Base-by-base conservation (phyloP, 345 rosid genomes). In the Salix brachista region DNA sequence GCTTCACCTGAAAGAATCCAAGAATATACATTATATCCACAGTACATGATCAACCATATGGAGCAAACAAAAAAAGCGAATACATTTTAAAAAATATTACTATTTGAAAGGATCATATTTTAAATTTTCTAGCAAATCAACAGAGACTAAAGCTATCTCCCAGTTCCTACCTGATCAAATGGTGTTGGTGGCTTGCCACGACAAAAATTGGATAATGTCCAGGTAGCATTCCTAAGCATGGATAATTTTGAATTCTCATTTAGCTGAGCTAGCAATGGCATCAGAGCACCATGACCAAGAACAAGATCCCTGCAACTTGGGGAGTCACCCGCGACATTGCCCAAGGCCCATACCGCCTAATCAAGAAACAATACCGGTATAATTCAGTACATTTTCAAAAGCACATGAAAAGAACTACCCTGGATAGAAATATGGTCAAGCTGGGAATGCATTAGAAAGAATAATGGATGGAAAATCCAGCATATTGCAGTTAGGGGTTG, bases 301-400 rank as follows among this genome's bases (percentile, higher is more conserved):
- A 89, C 91, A 75, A 91, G 92, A 72, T 91, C 90, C 82, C 92
- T 86, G 83, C 91, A 89, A 82, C 72, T 85, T 62, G 90, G 91
- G 16, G 93, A 91, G 80, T 91, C 93, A 66, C 93, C 93, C 66
- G 93, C 96, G 81, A 91, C 91, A 85, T 88, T 89, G 66, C 96
- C 96, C 80, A 91, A 85, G 70, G 96, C 93, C 96, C 93, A 89
- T 69, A 91, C 93, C 3, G 93, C 96, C 93, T 88, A 30, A 54
- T 62, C 46, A 85, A 75, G 65, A 75, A 71, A 65, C 67, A 74
- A 70, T 36, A 69, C 64, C 50, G 17, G 67, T 23, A 44, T 14
- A 64, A 4, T 58, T 13, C 25, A 56, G 23, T 52, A 75, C 23
- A 12, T 66, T 67, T 73, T 34, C 17, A 48, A 68, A 73, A 30